phyloP scores from a whole-genome alignment of 176 grass and related monocot species.

The Aegilops tauschii region DNA sequence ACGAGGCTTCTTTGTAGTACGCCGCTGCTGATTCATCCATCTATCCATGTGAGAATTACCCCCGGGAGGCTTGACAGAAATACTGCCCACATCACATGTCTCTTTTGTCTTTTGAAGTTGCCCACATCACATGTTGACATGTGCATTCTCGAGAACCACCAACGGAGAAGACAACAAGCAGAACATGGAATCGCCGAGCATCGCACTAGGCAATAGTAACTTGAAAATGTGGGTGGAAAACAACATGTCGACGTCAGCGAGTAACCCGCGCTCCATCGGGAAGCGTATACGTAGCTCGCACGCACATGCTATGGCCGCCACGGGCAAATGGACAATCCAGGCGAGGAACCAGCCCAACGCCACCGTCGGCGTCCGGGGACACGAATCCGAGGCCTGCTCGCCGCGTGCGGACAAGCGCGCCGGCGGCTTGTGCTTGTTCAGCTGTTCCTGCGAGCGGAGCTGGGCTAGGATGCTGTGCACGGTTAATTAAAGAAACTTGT shows the following conservation, averaged over 20 bases:
- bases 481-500: background rate
- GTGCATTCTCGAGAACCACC: background rate
- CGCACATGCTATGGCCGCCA: background rate
- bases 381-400: conserved; percentile 30
- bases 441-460: conserved; percentile 10
- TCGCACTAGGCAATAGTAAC: background rate
- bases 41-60: background rate
- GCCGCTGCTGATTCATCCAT: background rate
- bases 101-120: background rate
- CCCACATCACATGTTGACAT: background rate
- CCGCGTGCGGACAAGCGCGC: conserved; percentile 25
- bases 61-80: background rate
- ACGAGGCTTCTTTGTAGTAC: no score
- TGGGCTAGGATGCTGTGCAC: background rate
- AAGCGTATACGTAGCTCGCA: background rate
- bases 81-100: background rate
- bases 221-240: background rate
- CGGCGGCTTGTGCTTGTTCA: conserved; percentile 33
- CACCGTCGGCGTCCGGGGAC: background rate
- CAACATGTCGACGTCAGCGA: background rate
- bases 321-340: background rate
- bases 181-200: background rate
- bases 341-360: background rate
- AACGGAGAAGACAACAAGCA: background rate
- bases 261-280: background rate